phyloP scores from a whole-genome alignment of 805 yeast genomes.

The Zygosaccharomyces rouxii region DNA sequence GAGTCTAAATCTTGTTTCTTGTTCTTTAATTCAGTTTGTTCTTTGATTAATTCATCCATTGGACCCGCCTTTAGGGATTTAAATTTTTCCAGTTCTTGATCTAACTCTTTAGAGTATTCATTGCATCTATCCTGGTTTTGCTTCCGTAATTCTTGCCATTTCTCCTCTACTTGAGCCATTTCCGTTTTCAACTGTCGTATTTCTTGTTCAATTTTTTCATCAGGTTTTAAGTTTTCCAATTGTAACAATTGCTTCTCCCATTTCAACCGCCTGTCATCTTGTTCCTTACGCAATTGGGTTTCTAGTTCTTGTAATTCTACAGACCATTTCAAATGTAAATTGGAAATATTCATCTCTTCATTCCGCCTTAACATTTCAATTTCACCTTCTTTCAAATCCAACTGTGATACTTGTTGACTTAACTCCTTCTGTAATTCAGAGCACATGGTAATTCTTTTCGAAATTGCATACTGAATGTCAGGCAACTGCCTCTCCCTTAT shows the following conservation, averaged over 20 bases:
- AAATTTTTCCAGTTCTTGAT: slow-evolving; percentile 23
- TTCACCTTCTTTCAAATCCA: slow-evolving; percentile 20
- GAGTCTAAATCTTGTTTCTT: slow-evolving; percentile 11
- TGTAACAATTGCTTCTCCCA: slow-evolving; percentile 25
- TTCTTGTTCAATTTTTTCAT: slow-evolving; percentile 29
- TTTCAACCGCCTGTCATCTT: slow-evolving; percentile 15
- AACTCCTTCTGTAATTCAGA: slow-evolving; percentile 23
- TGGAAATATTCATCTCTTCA: slow-evolving; percentile 21
- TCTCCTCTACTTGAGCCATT: slow-evolving; percentile 17
- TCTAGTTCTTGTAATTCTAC: slow-evolving; percentile 24
- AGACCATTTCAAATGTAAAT: slow-evolving; percentile 22
- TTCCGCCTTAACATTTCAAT: slow-evolving; percentile 16
- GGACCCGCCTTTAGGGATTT: slow-evolving; percentile 23
- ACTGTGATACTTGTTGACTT: slow-evolving; percentile 15
- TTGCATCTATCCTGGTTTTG: slow-evolving; percentile 15
- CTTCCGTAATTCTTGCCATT: slow-evolving; percentile 12
- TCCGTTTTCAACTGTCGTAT: slow-evolving; percentile 28
- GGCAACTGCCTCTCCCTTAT: slow-evolving; percentile 24
- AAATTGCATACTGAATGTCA: slow-evolving; percentile 23
- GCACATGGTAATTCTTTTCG: slow-evolving; percentile 21
- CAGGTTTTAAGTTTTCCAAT: slow-evolving; percentile 30
- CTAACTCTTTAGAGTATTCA: slow-evolving; percentile 13
- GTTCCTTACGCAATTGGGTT: slow-evolving; percentile 20
- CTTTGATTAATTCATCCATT: slow-evolving; percentile 20
- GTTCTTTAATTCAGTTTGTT: slow-evolving; percentile 15